These are phyloP conservation scores for Phalaenopsis equestris DNA, from an alignment of 106 monocot genomes.

Conservation along the genomic window DNA sequence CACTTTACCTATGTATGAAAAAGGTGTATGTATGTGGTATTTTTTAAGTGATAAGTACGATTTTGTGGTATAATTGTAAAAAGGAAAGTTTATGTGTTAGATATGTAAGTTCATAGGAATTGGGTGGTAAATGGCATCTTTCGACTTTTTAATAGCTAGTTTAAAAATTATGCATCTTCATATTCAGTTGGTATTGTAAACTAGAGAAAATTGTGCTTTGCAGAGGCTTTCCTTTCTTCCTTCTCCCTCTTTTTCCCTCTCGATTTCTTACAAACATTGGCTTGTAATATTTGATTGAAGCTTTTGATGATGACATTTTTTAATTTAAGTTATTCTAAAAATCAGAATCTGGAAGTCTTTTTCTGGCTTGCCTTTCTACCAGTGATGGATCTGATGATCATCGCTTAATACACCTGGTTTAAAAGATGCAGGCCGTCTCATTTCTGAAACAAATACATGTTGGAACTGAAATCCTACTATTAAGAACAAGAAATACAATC, in stretches of 20 bases:
- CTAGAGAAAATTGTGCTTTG: not conserved
- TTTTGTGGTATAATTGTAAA: too few relatives aligned
- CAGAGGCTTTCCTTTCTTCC: not conserved
- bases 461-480: not conserved
- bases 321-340: too few relatives aligned
- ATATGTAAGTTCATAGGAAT: too few relatives aligned
- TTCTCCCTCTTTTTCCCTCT: not conserved
- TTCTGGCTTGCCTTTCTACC: not conserved
- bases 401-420: not conserved
- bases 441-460: not conserved
- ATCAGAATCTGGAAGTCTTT: too few relatives aligned
- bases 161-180: slow-evolving; percentile 1
- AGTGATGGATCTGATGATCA: not conserved
- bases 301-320: not conserved
- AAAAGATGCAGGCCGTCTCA: not conserved
- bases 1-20: too few relatives aligned
- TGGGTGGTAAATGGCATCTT: not conserved
- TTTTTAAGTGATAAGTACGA: too few relatives aligned
- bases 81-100: too few relatives aligned
- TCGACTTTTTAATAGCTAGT: not conserved
- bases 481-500: not conserved
- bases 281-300: not conserved
- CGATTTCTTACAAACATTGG: not conserved
- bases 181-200: not conserved
- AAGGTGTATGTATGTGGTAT: too few relatives aligned